Evolutionary conservation across 2,329 filamentous ascomycete genomes (phyloP), one percentile per base, ranked within the genome.

Genomic region (Pseudopithomyces maydicus): DNA sequence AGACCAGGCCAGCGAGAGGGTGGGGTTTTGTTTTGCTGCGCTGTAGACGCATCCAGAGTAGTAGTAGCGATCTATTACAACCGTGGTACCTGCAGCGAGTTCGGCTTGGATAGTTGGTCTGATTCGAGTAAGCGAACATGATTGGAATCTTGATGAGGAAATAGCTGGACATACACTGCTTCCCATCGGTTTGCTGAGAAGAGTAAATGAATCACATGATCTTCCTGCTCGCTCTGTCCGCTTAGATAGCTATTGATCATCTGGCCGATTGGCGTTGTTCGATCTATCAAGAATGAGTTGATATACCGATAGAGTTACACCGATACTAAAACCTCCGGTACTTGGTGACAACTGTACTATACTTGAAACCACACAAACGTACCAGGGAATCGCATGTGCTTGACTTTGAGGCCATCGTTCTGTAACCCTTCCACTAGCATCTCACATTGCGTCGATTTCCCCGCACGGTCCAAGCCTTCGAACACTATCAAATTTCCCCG

Each of bases 101-200:
- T 73, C 71, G 20, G 66, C 48, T 58, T 70, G 64, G 29, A 82
- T 81, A 1, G 67, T 68, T 7, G 69, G 55, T 11, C 75, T 77
- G 38, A 29, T 5, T 29, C 15, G 5, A 33, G 2, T 32, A 22
- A 14, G 33, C 38, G 3, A 48, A 36, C 1, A 39, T 50, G 12
- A 14, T 43, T 15, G 22, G 7, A 50, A 10, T 8, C 43, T 22
- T 45, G 8, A 6, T 35, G 22, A n/a, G 14, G 0, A 33, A 17
- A 36, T 17, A 49, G n/a, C 29, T 22, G 2, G 32, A 53, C 29
- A 2, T 71, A 77, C 71, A 76, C 79, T 44, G 80, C 75, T 72
- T 97, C 93, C 93, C 93, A 97, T 46, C 93, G 84, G 74, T 97
- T 97, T 10, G 93, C 92, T 57, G 89, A 92, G 77, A 97, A 97